Base-by-base conservation (phyloP, 2,329 filamentous ascomycete species). In the Colletotrichum sp. region DNA sequence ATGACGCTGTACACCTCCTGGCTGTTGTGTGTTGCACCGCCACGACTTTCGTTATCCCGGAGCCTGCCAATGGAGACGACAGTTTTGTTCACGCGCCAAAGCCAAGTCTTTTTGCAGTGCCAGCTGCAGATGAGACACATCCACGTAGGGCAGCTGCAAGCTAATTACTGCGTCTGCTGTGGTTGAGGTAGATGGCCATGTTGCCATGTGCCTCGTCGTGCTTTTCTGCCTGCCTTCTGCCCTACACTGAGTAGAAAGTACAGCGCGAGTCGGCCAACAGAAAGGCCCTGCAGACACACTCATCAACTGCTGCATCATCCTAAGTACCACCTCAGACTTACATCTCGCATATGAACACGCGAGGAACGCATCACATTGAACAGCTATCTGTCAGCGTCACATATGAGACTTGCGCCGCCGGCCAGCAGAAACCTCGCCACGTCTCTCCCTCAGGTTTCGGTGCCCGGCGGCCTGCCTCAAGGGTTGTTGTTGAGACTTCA, bases 91-190 rank as follows among this genome's bases (percentile, higher is more conserved):
- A 75, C 57, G 69, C 72, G 72, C 55, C 55, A 66, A 26, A 34
- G n/a, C 52, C 61, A 30, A 64, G 72, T 66, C 63, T 36, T 72
- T 63, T 32, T 63, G 55, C 63, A 28, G 61, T 60, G 57, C 36
- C 30, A 72, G 69, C 69, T 72, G 69, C 72, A 67, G 72, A 67
- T 75, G 57, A 75, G 72, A 75, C 72, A 72, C 68, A 63, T 67
- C 38, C 63, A 72, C 72, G 72, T 72, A 72, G 69, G 72, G 72
- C 68, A 64, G 69, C 68, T 72, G 72, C 72, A 67, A 67, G 63
- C 72, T 67, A 43, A 61, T 63, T 63, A 24, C 30, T 67, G 68
- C 69, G 63, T 63, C 72, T 75, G 36, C 30, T 18, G 38, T 63
- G 68, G 34, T 60, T 52, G 48, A 18, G 28, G 48, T 48, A 15